Conservation (phyloP, 108 stramenopile genomes). For the Cyclotella cryptica region DNA sequence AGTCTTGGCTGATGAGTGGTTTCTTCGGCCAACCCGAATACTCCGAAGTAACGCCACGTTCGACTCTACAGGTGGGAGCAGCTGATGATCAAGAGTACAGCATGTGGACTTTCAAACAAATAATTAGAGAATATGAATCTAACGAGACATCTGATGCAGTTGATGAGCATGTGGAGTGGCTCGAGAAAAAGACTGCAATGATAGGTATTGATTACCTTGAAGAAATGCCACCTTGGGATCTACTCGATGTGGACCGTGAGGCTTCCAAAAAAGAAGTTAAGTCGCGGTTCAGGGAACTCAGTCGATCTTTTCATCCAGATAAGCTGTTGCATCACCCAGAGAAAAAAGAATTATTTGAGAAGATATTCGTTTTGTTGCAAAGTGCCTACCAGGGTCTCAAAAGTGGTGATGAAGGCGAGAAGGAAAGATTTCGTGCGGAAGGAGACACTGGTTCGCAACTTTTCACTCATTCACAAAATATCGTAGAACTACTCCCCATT, state of each 20-base stretch:
- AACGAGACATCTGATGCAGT: constrained; percentile 4
- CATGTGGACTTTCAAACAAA: constrained; percentile 35
- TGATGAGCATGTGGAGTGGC: constrained; percentile 53
- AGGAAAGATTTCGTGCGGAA: constrained; percentile 38
- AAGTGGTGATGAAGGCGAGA: constrained; percentile 40
- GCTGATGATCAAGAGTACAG: constrained; percentile 6
- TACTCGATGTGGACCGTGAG: constrained; percentile 51
- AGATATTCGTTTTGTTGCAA: constrained; percentile 52
- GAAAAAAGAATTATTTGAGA: constrained; percentile 51
- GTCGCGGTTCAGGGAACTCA: constrained; percentile 48
- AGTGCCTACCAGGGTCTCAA: constrained; percentile 54
- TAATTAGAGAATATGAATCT: background rate
- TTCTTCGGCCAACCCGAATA: constrained; percentile 52
- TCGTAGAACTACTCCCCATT: constrained; percentile 49
- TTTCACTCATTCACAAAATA: constrained; percentile 48
- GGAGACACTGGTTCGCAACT: constrained; percentile 49
- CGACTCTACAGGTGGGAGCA: background rate
- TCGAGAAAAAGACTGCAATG: constrained; percentile 45
- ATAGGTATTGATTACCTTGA: constrained; percentile 54
- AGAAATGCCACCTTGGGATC: constrained; percentile 53
- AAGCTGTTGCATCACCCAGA: constrained; percentile 42
- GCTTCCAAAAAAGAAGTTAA: constrained; percentile 53
- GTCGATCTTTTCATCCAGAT: constrained; percentile 52
- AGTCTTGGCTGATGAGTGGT: constrained; percentile 35
- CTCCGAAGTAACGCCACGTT: constrained; percentile 19